These are phyloP conservation scores for Chytriomyces sp. DNA, from an alignment of 192 early-diverging fungal species.

Conservation along the genomic window DNA sequence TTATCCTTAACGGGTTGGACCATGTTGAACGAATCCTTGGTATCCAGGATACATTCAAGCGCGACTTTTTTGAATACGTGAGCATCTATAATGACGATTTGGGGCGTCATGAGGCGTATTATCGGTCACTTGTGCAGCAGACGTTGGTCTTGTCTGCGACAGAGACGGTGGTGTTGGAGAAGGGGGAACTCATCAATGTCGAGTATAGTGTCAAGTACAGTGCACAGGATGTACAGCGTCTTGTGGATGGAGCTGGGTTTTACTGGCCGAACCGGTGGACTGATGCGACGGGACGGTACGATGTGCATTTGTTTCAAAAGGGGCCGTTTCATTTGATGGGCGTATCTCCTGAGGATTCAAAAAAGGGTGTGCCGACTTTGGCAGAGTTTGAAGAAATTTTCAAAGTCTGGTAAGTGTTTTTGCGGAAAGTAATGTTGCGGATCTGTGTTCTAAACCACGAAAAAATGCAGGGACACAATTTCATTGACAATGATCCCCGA, in stretches of 20 bases:
- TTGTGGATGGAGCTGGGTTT: slow-evolving; percentile 42
- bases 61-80: slow-evolving; percentile 77
- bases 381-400: slow-evolving; percentile 81
- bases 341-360: background rate
- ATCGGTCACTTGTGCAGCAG: slow-evolving; percentile 62
- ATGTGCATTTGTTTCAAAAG: slow-evolving; percentile 54
- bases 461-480: slow-evolving; percentile 70
- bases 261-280: slow-evolving; percentile 49
- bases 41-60: slow-evolving; percentile 44
- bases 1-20: slow-evolving; percentile 83
- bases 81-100: slow-evolving; percentile 71
- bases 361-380: slow-evolving; percentile 60
- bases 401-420: slow-evolving; percentile 64
- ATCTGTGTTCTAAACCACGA: background rate
- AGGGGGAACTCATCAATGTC: slow-evolving; percentile 84
- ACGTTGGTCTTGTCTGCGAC: slow-evolving; percentile 52
- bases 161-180: slow-evolving; percentile 53
- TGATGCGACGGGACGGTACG: slow-evolving; percentile 47
- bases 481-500: slow-evolving; percentile 65
- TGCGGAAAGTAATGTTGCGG: background rate
- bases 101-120: slow-evolving; percentile 84
- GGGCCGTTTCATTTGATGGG: slow-evolving; percentile 49
- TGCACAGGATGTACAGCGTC: slow-evolving; percentile 52
- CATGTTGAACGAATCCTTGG: slow-evolving; percentile 77
- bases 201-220: slow-evolving; percentile 91